Conservation (phyloP, 176 grass and related monocot genomes). For the Olyra latifolia region DNA sequence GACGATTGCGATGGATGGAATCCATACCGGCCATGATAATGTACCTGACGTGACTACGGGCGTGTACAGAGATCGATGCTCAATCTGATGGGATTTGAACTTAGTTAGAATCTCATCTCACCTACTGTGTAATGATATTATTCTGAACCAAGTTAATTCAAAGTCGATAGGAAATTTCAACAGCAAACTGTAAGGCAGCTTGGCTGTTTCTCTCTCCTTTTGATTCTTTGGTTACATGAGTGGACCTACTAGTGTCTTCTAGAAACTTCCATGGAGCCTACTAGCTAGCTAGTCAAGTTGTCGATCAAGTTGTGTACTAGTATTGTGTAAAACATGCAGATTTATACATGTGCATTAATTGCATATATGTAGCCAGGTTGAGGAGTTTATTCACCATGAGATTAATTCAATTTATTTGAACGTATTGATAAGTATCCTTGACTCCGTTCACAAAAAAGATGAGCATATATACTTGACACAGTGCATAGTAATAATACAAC, state of each 20-base stretch:
- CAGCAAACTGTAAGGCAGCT: background rate
- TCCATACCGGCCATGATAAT: slow-evolving; percentile 1
- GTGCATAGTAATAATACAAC: background rate
- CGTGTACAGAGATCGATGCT: background rate
- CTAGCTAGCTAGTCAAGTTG: background rate
- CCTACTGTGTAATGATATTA: background rate
- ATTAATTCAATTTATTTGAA: background rate
- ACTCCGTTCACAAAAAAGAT: too few species aligned
- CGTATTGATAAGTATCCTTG: too few species aligned
- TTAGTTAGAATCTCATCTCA: background rate
- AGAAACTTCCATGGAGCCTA: background rate
- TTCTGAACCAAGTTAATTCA: background rate
- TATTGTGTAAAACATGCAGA: background rate
- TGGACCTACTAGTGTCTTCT: background rate
- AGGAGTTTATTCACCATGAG: background rate
- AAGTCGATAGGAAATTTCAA: background rate
- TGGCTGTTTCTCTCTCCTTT: background rate
- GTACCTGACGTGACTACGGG: background rate
- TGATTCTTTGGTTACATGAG: background rate
- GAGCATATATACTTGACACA: background rate
- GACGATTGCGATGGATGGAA: background rate
- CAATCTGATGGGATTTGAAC: slow-evolving; percentile 7
- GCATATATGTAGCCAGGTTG: background rate
- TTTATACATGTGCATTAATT: background rate
- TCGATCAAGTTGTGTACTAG: too few species aligned